These are phyloP conservation scores for Trichophyton simii DNA, from an alignment of 2,329 filamentous ascomycete genomes.

Conservation along the genomic window DNA sequence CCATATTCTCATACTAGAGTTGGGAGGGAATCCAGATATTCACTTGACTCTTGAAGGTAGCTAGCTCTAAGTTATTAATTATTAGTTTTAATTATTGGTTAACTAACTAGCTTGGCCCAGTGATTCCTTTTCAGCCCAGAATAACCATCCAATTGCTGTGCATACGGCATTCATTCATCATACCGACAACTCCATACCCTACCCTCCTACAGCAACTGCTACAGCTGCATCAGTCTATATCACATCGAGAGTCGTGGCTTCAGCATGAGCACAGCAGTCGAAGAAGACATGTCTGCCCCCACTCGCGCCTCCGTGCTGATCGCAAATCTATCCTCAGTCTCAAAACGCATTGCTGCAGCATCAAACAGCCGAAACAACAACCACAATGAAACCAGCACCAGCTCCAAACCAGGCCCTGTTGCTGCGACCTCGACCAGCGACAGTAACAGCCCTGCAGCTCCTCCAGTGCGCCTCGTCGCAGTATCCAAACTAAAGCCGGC, in stretches of 20 bases:
- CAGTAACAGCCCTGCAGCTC: slow-evolving; percentile 4
- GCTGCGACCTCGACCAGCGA: not conserved
- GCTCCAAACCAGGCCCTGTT: not conserved
- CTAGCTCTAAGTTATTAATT: too few species aligned
- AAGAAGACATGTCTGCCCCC: slow-evolving; percentile 9
- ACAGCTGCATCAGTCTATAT: not conserved
- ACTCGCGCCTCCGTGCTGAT: slow-evolving; percentile 50
- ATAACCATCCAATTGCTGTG: too few species aligned
- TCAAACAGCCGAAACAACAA: slow-evolving; percentile 28
- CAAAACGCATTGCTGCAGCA: slow-evolving; percentile 44
- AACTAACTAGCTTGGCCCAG: too few species aligned
- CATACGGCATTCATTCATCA: too few species aligned
- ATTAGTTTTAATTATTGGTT: too few species aligned
- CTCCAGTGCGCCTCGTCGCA: slow-evolving; percentile 60
- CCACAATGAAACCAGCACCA: slow-evolving; percentile 6
- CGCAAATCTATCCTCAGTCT: slow-evolving; percentile 50
- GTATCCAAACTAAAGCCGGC: slow-evolving; percentile 94
- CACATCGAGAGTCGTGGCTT: not conserved
- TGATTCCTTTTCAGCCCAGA: too few species aligned
- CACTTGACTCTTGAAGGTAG: too few species aligned
- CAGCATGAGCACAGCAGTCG: not conserved
- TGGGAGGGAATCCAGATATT: too few species aligned
- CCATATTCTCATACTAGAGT: too few species aligned
- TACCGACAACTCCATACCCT: not conserved
- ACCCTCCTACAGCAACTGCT: too few species aligned